Conservation (phyloP, 1,284 basidiomycete species). For the Tetrapyrgos nigripes region DNA sequence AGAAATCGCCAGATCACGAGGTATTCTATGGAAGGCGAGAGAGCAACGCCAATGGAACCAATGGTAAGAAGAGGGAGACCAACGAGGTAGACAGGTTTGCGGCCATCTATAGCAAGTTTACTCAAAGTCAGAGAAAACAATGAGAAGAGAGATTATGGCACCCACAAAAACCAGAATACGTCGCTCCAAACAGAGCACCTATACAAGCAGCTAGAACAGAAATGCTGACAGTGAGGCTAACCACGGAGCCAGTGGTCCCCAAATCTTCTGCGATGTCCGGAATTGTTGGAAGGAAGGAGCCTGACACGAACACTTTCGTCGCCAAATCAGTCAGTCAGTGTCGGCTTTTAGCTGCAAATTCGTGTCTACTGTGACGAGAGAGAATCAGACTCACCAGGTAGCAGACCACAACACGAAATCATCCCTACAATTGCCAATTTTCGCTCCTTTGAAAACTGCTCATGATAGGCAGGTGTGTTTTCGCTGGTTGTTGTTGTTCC, state of each 20-base stretch:
- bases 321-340: background rate
- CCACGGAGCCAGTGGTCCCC: slow-evolving; percentile 54
- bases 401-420: slow-evolving; percentile 57
- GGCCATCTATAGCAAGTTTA: slow-evolving; percentile 53
- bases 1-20: slow-evolving; percentile 68
- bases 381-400: slow-evolving; percentile 48
- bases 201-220: slow-evolving; percentile 49
- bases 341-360: background rate
- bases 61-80: slow-evolving; percentile 66
- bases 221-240: slow-evolving; percentile 49
- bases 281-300: slow-evolving; percentile 73
- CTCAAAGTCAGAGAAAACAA: background rate
- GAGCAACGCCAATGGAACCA: slow-evolving; percentile 66
- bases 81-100: slow-evolving; percentile 64
- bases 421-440: slow-evolving; percentile 58
- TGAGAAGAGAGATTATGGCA: background rate
- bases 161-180: slow-evolving; percentile 59
- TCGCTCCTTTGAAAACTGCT: slow-evolving; percentile 50
- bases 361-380: no score
- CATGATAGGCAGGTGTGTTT: slow-evolving; percentile 28
- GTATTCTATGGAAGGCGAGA: slow-evolving; percentile 48
- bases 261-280: slow-evolving; percentile 70
- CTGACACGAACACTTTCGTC: slow-evolving; percentile 72
- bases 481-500: background rate
- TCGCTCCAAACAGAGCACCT: slow-evolving; percentile 57